A percentile compares a stretch with the other conserved stretches of the same genome.
phyloP scores from a whole-genome alignment of 2,329 filamentous ascomycete genomes.

The Colletotrichum cuscutae region DNA sequence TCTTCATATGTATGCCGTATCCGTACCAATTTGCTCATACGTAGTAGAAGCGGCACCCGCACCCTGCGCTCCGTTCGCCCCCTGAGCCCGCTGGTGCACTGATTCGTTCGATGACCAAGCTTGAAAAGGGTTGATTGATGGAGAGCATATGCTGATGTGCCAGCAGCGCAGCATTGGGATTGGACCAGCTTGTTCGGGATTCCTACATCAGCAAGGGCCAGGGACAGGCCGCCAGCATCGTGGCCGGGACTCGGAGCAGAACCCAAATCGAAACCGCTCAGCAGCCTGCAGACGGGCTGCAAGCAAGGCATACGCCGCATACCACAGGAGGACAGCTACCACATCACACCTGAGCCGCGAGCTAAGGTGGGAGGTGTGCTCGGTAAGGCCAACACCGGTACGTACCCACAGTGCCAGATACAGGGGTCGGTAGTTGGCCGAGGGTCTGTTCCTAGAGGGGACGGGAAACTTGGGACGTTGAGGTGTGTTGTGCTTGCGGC shows the following conservation, averaged over 20 bases:
- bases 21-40: not conserved
- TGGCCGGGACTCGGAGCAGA: constrained; percentile 1
- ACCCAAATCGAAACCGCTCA: not conserved
- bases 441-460: not conserved
- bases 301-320: not conserved
- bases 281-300: not conserved
- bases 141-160: not conserved
- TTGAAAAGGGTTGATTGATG: constrained; percentile 16
- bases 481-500: constrained; percentile 4
- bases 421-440: constrained; percentile 24
- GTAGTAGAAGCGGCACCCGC: not conserved
- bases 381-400: not conserved
- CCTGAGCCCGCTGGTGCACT: constrained; percentile 23
- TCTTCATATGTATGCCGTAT: not conserved
- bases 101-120: constrained; percentile 29
- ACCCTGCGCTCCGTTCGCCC: constrained; percentile 1
- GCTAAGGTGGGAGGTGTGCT: not conserved
- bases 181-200: constrained; percentile 8
- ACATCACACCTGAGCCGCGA: not conserved
- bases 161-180: not conserved
- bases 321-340: not conserved
- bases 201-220: not conserved
- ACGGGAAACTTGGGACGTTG: not conserved
- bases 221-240: not conserved
- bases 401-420: constrained; percentile 2